These are phyloP conservation scores for Smittium culicis DNA, from an alignment of 371 early-diverging fungal species.

Conservation along the genomic window DNA sequence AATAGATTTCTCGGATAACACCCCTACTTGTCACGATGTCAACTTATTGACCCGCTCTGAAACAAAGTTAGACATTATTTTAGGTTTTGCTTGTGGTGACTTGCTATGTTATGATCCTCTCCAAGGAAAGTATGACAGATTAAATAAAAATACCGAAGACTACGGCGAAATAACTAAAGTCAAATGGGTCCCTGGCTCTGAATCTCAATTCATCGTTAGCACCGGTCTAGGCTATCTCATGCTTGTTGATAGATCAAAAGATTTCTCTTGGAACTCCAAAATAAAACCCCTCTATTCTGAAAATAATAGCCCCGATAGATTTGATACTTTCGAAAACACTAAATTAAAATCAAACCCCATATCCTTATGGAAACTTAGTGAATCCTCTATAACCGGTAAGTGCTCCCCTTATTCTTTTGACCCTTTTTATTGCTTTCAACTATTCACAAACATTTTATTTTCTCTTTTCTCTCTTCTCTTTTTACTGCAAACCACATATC, in stretches of 20 bases:
- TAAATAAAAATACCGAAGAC: constrained; percentile 47
- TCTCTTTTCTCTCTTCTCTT: too few relatives aligned
- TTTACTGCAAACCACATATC: too few relatives aligned
- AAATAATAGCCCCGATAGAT: constrained; percentile 14
- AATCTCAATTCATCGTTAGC: constrained; percentile 64
- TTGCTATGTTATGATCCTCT: constrained; percentile 72
- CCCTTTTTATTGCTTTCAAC: too few relatives aligned
- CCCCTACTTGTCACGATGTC: constrained; percentile 76
- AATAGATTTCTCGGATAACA: constrained; percentile 59
- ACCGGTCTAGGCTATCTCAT: constrained; percentile 60
- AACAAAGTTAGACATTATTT: constrained; percentile 56
- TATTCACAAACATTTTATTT: too few relatives aligned
- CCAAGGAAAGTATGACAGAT: constrained; percentile 55
- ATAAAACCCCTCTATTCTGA: constrained; percentile 18
- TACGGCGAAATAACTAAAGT: constrained; percentile 54
- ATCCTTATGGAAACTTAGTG: constrained; percentile 53
- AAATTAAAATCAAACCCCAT: constrained; percentile 56
- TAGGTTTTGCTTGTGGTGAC: constrained; percentile 75
- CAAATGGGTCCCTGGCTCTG: constrained; percentile 83
- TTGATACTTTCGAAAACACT: constrained; percentile 37
- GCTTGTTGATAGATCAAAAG: constrained; percentile 77
- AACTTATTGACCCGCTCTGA: constrained; percentile 50
- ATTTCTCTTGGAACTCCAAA: constrained; percentile 48
- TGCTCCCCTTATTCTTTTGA: constrained; percentile 12
- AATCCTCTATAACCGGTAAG: constrained; percentile 46